Conservation (phyloP, 169 alveolate species). For the Plasmodium knowlesi region DNA sequence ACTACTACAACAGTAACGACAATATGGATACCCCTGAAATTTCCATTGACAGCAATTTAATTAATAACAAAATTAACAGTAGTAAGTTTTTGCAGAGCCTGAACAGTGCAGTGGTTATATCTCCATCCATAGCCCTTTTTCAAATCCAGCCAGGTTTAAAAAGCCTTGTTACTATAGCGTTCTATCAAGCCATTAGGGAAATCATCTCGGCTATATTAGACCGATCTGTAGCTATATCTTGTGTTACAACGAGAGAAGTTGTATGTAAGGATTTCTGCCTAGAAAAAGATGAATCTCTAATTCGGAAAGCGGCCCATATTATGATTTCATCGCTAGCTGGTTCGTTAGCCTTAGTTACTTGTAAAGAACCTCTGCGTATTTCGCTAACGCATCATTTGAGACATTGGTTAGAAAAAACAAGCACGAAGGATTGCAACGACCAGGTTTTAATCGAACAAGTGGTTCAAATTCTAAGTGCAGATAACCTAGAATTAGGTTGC, state of each 20-base stretch:
- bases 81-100: conserved; percentile 76
- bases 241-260: conserved; percentile 95
- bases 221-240: conserved; percentile 95
- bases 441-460: conserved; percentile 91
- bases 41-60: neutral
- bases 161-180: conserved; percentile 94
- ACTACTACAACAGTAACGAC: neutral
- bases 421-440: conserved; percentile 88
- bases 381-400: conserved; percentile 92
- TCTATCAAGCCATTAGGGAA: conserved; percentile 95
- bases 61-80: conserved; percentile 22
- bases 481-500: conserved; percentile 96
- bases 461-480: conserved; percentile 91
- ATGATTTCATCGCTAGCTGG: conserved; percentile 95
- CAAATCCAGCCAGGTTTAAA: conserved; percentile 91
- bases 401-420: conserved; percentile 86
- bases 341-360: conserved; percentile 95
- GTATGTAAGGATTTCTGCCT: conserved; percentile 96
- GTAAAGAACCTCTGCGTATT: conserved; percentile 95
- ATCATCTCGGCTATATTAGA: conserved; percentile 93
- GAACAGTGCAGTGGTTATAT: conserved; percentile 82
- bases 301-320: conserved; percentile 92
- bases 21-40: conserved; percentile 17
- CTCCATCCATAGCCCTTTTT: conserved; percentile 92
- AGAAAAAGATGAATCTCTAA: conserved; percentile 93